Evolutionary conservation across 129 eudicot genomes (phyloP), one percentile per base, ranked within the genome.

Genomic region (Sambucus nigra): DNA sequence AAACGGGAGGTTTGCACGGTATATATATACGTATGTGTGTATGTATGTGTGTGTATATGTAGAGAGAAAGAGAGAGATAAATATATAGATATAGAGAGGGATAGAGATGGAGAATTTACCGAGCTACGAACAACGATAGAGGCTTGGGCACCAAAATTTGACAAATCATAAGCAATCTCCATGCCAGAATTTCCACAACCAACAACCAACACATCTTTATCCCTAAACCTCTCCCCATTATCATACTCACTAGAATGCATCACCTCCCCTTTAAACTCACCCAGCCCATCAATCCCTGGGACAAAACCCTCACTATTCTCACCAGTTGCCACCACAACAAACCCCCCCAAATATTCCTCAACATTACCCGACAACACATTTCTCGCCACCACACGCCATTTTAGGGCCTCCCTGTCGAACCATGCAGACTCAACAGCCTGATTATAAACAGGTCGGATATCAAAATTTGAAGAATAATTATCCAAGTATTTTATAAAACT

Each of bases 181-280:
- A 83, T 79, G 0, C 87, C 94, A 0, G 94, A 83, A 45, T 83
- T 83, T 0, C 87, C 94, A 35, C 78, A 58, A 24, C 87, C 94
- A 33, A 79, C 87, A 16, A 83, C 94, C 52, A 79, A 56, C 14
- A 76, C 94, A 54, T 79, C 59, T 16, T 72, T 72, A 6, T 26
- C 59, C 0, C 15, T 18, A 62, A 68, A 76, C n/a, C 44, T 67
- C 40, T 59, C 29, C 1, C 87, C 88, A 57, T 74, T 74, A 22
- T 66, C 63, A 21, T 69, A 83, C 19, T 52, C 44, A 42, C 26
- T 66, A 27, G 94, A 76, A 32, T 83, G 94, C 5, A 76, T 12
- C 5, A 58, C 41, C 4, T 32, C 70, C 18, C 84, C 88, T 26
- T 4, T 29, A 40, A 73, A 76, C 6, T 63, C 50, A n/a, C 61